Evolutionary conservation across 352 stramenopile species (phyloP).

Genomic region (Pythium diclinum): DNA sequence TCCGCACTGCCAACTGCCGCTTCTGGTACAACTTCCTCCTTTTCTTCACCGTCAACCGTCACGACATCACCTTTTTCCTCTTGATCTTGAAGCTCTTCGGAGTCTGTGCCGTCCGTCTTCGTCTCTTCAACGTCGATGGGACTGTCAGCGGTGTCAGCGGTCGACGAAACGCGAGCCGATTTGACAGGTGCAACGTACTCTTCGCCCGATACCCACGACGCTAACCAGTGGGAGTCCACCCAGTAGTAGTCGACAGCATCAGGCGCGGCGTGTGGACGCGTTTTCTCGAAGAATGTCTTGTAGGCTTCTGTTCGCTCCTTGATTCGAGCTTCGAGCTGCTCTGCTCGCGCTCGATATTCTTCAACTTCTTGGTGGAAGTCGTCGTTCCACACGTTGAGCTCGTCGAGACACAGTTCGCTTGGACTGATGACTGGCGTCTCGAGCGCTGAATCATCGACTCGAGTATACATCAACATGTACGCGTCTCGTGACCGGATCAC

Average conservation of each 20-base stretch:
- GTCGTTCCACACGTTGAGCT: conserved; percentile 49
- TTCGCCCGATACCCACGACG: conserved; percentile 61
- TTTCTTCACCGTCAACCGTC: conserved; percentile 8
- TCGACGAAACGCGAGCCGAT: neutral
- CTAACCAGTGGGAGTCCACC: conserved; percentile 66
- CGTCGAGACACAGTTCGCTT: conserved; percentile 33
- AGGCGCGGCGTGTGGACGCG: conserved; percentile 37
- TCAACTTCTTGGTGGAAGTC: conserved; percentile 49
- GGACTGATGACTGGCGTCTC: neutral
- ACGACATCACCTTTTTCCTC: neutral
- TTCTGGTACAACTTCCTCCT: neutral
- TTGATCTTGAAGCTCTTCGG: conserved; percentile 8
- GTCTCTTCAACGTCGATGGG: conserved; percentile 9
- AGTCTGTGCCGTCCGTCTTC: conserved; percentile 22
- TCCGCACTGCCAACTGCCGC: conserved; percentile 17
- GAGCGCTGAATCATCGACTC: conserved; percentile 32
- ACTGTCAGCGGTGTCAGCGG: neutral
- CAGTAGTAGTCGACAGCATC: conserved; percentile 50
- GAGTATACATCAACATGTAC: conserved; percentile 86
- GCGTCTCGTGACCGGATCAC: conserved; percentile 74
- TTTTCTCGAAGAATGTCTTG: conserved; percentile 59
- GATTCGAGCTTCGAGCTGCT: conserved; percentile 49
- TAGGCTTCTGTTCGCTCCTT: conserved; percentile 51
- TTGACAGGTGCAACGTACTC: conserved; percentile 19
- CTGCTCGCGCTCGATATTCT: conserved; percentile 43